Evolutionary conservation across 2,329 filamentous ascomycete genomes (phyloP).

Genomic region (Fusarium brevicatenulatum): DNA sequence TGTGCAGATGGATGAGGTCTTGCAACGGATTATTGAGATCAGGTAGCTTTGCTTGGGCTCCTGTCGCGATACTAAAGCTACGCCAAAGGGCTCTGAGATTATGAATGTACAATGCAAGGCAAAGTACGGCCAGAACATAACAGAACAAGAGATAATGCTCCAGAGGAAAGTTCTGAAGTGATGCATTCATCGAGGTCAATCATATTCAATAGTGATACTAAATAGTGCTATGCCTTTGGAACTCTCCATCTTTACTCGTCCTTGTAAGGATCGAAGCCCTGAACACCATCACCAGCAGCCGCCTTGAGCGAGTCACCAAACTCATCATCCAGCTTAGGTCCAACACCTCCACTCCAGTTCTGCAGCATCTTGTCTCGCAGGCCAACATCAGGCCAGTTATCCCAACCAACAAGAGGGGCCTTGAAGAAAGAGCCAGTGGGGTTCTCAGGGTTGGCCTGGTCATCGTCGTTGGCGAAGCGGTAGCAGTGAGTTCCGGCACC

Average conservation of each 20-base stretch:
- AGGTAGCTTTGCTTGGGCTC: not conserved
- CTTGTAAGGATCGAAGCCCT: constrained; percentile 43
- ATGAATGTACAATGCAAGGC: too few relatives aligned
- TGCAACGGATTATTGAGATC: constrained; percentile 5
- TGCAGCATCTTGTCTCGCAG: constrained; percentile 42
- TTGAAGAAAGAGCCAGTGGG: constrained; percentile 39
- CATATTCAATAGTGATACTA: not conserved
- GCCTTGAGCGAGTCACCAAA: constrained; percentile 38
- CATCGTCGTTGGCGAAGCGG: constrained; percentile 45
- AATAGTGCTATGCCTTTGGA: not conserved
- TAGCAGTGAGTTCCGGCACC: constrained; percentile 44
- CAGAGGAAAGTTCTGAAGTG: fast-evolving
- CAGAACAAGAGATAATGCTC: not conserved
- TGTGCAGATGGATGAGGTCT: not conserved
- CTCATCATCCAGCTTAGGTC: constrained; percentile 45
- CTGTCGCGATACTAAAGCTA: too few relatives aligned
- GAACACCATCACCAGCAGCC: constrained; percentile 42
- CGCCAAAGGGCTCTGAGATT: not conserved
- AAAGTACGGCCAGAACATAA: not conserved
- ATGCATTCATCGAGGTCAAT: not conserved
- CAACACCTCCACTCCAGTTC: constrained; percentile 43
- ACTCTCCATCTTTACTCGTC: constrained; percentile 19
- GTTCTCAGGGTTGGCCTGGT: constrained; percentile 42
- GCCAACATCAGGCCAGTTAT: constrained; percentile 41
- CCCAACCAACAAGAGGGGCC: constrained; percentile 44